These are phyloP conservation scores for Colletotrichum kahawae DNA, from an alignment of 2,329 filamentous ascomycete genomes.

Conservation along the genomic window DNA sequence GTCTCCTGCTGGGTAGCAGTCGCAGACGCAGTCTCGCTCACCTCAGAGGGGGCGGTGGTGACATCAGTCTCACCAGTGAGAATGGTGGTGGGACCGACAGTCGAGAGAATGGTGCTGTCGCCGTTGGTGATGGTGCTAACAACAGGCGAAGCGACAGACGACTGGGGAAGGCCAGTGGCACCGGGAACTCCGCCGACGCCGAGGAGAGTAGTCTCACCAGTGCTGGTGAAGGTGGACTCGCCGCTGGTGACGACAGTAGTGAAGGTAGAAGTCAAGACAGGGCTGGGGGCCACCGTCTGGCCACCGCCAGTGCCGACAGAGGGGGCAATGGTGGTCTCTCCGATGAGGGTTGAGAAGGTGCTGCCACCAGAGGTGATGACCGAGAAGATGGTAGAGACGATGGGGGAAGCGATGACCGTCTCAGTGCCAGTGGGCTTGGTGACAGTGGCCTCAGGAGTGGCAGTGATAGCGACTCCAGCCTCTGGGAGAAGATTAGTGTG, in stretches of 20 bases:
- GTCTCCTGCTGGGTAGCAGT: conserved; percentile 2
- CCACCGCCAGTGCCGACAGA: neutral
- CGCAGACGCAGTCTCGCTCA: conserved; percentile 18
- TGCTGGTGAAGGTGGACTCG: conserved; percentile 28
- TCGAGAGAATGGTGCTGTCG: conserved; percentile 11
- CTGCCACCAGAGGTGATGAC: conserved; percentile 37
- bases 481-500: neutral
- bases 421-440: conserved; percentile 2
- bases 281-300: conserved; percentile 22
- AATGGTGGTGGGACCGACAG: conserved; percentile 26
- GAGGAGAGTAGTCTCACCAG: conserved; percentile 32
- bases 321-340: conserved; percentile 12
- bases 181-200: conserved; percentile 9
- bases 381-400: conserved; percentile 18
- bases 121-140: conserved; percentile 15
- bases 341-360: conserved; percentile 39
- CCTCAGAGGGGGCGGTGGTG: conserved; percentile 25
- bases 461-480: neutral
- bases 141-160: conserved; percentile 18
- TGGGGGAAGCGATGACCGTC: conserved; percentile 4
- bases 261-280: conserved; percentile 37
- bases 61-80: conserved; percentile 26
- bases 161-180: neutral
- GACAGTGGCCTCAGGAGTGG: conserved; percentile 30
- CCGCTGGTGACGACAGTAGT: conserved; percentile 27